Conservation (phyloP, 106 monocot genomes). For the Vanilla planifolia region DNA sequence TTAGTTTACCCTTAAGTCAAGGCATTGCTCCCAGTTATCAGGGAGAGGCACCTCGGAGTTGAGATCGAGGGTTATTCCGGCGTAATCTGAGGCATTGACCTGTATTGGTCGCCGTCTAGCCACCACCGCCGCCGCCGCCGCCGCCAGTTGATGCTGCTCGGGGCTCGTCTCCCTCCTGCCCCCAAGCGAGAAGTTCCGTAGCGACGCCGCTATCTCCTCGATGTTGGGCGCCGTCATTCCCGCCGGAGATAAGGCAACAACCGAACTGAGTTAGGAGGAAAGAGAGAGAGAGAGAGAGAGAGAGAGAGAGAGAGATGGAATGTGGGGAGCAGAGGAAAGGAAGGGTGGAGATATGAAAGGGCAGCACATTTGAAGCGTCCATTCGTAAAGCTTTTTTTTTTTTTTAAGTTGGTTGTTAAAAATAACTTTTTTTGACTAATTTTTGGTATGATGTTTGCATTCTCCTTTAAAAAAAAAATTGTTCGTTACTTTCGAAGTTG, state of each 20-base stretch:
- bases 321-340: neutral
- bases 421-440: too few species aligned
- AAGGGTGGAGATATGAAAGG: neutral
- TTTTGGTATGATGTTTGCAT: too few species aligned
- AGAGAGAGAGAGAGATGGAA: neutral
- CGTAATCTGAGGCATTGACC: constrained; percentile 11
- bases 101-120: neutral
- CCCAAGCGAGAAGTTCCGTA: constrained; percentile 61
- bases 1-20: constrained; percentile 64
- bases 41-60: constrained; percentile 85
- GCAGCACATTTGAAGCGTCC: too few species aligned
- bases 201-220: constrained; percentile 69
- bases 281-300: neutral
- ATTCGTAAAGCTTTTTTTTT: too few species aligned
- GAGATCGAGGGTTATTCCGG: constrained; percentile 62
- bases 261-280: neutral
- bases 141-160: neutral
- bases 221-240: constrained; percentile 61
- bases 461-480: too few species aligned
- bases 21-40: constrained; percentile 81
- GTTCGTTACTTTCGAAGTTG: too few species aligned
- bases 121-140: neutral
- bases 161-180: constrained; percentile 9
- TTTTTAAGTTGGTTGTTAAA: too few species aligned
- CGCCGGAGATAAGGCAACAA: neutral